Conservation (phyloP, 73 alveolate species). For the Uronychia binucleata region DNA sequence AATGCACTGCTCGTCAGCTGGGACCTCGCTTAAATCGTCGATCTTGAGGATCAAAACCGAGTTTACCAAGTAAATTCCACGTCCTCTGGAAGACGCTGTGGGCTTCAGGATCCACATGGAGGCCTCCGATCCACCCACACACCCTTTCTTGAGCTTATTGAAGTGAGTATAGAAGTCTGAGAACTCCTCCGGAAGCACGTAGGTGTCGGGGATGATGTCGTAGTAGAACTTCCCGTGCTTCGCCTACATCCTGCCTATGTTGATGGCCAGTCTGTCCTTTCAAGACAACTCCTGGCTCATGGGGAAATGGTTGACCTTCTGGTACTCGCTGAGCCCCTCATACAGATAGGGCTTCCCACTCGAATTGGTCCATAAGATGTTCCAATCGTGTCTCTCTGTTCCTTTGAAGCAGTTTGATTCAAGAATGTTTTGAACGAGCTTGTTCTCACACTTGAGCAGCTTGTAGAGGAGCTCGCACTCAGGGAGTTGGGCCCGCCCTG, state of each 20-base stretch:
- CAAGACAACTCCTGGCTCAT: conserved; percentile 76
- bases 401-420: conserved; percentile 42
- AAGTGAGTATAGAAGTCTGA: conserved; percentile 61
- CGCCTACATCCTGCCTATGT: conserved; percentile 86
- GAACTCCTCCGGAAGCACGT: conserved; percentile 29
- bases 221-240: conserved; percentile 63
- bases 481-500: too few relatives aligned
- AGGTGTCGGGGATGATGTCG: conserved; percentile 41
- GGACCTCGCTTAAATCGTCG: conserved; percentile 32
- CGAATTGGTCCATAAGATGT: conserved; percentile 60
- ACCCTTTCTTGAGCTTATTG: conserved; percentile 1
- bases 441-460: conserved; percentile 17
- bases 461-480: conserved; percentile 18
- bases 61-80: conserved; percentile 41
- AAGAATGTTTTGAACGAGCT: conserved; percentile 31
- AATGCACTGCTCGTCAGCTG: conserved; percentile 65
- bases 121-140: not conserved
- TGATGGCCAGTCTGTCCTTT: conserved; percentile 75
- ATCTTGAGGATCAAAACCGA: conserved; percentile 67
- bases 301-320: conserved; percentile 85
- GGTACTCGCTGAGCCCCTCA: conserved; percentile 69
- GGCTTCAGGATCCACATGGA: conserved; percentile 58
- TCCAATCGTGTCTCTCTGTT: conserved; percentile 60
- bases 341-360: conserved; percentile 51
- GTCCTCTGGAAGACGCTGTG: conserved; percentile 23